Evolutionary conservation across 352 stramenopile species (phyloP), one percentile per base, ranked within the genome.

Genomic region (Phytophthora ohioensis): DNA sequence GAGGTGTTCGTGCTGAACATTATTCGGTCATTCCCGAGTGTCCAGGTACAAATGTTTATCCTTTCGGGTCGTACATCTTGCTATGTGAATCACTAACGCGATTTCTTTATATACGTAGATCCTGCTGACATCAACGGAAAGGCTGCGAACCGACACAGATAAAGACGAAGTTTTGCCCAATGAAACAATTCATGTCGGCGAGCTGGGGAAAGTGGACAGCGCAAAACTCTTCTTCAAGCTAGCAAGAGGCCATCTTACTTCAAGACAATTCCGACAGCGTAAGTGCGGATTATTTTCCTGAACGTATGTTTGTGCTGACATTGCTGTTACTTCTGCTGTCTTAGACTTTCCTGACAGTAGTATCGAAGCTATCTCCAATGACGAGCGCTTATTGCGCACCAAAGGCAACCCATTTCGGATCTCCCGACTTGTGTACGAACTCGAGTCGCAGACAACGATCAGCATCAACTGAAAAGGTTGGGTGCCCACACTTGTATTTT

Each of bases 221-320:
- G 80, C 84, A 6, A 76, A 67, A 9, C 61, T 92, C 12, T 78
- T 92, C 12, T 66, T 88, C 34, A 79, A 80, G 4, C 64, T 89
- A 61, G 79, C 81, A 10, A 69, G 78, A 62, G 48, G 55, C 0
- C 72, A 76, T 63, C 56, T 92, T 13, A 79, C 66, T 34, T 71
- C 66, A 15, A 63, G 75, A 7, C 68, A 86, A 42, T 58, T 90
- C 10, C 65, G 63, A 46, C 73, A 76, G 46, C 60, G 82, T 90
- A 80, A 46, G 81, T 80, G 41, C 30, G n/a, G 46, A 12, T 27
- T 48, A 8, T 35, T 31, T 34, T 38, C n/a, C 5, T 4, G 4
- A 56, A 21, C 2, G 8, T 11, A 1, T 17, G n/a, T 46, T 45
- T 45, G n/a, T 5, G 58, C 41, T 67, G 4, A 56, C 17, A 42